A percentile compares a stretch with the other conserved stretches of the same genome.
Evolutionary conservation across 2,329 filamentous ascomycete species (phyloP).

Genomic region (Sclerotinia borealis): DNA sequence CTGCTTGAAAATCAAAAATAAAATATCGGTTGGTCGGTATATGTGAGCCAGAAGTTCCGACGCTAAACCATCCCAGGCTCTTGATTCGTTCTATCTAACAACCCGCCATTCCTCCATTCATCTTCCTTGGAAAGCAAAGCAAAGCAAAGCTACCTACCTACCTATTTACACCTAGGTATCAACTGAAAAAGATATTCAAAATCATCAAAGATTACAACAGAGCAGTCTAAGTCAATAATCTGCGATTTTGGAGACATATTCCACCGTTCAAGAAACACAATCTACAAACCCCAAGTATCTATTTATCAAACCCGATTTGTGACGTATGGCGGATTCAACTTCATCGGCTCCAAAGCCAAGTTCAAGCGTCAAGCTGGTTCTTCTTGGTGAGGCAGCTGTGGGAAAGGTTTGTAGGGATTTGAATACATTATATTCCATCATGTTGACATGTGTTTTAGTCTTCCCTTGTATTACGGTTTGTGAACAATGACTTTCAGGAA

Average conservation of each 20-base stretch:
- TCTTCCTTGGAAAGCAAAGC: slow-evolving; percentile 9
- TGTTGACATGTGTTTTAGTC: slow-evolving; percentile 51
- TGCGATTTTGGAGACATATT: neutral
- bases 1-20: slow-evolving; percentile 7
- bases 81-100: slow-evolving; percentile 1
- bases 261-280: neutral
- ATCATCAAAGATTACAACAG: neutral
- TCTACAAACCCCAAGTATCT: neutral
- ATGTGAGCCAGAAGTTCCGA: neutral
- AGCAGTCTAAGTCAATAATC: neutral
- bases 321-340: slow-evolving; percentile 64
- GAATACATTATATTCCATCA: neutral
- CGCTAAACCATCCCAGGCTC: neutral
- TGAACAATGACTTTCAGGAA: slow-evolving; percentile 99
- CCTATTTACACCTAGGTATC: slow-evolving; percentile 9
- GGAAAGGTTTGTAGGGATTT: slow-evolving; percentile 69
- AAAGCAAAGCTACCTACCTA: slow-evolving; percentile 9
- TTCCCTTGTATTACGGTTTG: slow-evolving; percentile 93
- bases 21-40: slow-evolving; percentile 2
- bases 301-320: neutral
- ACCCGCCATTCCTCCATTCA: slow-evolving; percentile 7
- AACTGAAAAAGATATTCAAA: neutral
- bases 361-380: slow-evolving; percentile 98
- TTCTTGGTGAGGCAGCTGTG: slow-evolving; percentile 94
- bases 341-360: slow-evolving; percentile 84